A percentile compares a stretch with the other conserved stretches of the same genome.
These are phyloP conservation scores for Paraurostyla sp. DNA, from an alignment of 73 alveolate genomes.

Conservation along the genomic window DNA sequence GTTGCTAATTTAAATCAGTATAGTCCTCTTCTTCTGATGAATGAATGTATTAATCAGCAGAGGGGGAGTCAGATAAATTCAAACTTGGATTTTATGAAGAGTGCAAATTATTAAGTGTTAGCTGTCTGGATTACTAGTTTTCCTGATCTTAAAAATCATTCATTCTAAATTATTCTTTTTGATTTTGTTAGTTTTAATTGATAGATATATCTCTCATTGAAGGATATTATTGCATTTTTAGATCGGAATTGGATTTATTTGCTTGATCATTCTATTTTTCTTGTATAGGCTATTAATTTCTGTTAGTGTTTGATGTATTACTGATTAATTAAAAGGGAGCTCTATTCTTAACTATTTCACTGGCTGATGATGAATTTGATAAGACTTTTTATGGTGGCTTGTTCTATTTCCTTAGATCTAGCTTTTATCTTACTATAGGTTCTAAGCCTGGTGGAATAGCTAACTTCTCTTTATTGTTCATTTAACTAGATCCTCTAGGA, in stretches of 20 bases:
- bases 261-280: too few species aligned
- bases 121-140: neutral
- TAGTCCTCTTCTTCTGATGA: neutral
- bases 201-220: conserved; percentile 37
- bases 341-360: conserved; percentile 3
- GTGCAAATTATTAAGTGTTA: neutral
- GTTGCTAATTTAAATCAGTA: neutral
- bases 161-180: neutral
- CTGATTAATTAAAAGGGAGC: neutral
- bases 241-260: too few species aligned
- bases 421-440: neutral
- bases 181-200: neutral
- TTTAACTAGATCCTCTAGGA: too few species aligned
- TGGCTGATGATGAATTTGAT: conserved; percentile 33
- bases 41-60: neutral
- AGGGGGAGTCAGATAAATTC: conserved; percentile 18
- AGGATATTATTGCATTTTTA: neutral
- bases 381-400: conserved; percentile 13
- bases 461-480: neutral
- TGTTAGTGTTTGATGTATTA: neutral
- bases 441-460: neutral
- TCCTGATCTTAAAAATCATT: too few species aligned
- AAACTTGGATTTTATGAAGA: conserved; percentile 2
- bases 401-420: conserved; percentile 10
- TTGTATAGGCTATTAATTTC: neutral